Conservation (phyloP, 176 grass and related monocot species). For the Zoysia pacifica region DNA sequence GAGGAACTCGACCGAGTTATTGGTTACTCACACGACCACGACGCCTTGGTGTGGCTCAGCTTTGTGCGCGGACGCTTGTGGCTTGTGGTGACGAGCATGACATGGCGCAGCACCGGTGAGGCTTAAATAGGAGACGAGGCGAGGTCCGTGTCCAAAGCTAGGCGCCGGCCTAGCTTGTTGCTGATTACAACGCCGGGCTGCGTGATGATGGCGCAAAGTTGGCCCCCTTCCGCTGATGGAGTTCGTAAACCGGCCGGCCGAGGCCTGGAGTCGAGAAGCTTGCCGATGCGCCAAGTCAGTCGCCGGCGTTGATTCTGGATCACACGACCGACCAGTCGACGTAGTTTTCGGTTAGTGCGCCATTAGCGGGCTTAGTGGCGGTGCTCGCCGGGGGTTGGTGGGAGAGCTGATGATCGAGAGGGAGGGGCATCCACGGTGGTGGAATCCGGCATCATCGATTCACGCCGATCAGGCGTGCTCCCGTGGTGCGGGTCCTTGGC, state of each 20-base stretch:
- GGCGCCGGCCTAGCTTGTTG: neutral
- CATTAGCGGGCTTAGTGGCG: conserved; percentile 59
- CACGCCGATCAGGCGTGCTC: neutral
- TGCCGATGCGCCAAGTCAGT: neutral
- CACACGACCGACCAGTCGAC: conserved; percentile 17
- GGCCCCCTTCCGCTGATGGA: neutral
- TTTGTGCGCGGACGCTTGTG: neutral
- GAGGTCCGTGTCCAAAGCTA: neutral
- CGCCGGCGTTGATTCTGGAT: neutral
- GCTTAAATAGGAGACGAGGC: conserved; percentile 30
- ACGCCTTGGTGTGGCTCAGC: neutral
- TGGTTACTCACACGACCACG: neutral
- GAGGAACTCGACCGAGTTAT: neutral
- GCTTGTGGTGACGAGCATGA: conserved; percentile 18
- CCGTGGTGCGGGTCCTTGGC: conserved; percentile 27
- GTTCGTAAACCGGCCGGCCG: neutral
- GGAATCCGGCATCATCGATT: neutral
- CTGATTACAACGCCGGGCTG: neutral
- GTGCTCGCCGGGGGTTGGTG: conserved; percentile 26
- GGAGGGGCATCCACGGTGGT: neutral
- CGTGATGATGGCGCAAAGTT: conserved; percentile 49
- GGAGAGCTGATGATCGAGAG: no score
- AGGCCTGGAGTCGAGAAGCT: conserved; percentile 1
- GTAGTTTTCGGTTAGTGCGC: conserved; percentile 52
- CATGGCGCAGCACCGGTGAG: neutral